Base-by-base conservation (phyloP, 139 green algal species). In the Tetradesmus obliquus region DNA sequence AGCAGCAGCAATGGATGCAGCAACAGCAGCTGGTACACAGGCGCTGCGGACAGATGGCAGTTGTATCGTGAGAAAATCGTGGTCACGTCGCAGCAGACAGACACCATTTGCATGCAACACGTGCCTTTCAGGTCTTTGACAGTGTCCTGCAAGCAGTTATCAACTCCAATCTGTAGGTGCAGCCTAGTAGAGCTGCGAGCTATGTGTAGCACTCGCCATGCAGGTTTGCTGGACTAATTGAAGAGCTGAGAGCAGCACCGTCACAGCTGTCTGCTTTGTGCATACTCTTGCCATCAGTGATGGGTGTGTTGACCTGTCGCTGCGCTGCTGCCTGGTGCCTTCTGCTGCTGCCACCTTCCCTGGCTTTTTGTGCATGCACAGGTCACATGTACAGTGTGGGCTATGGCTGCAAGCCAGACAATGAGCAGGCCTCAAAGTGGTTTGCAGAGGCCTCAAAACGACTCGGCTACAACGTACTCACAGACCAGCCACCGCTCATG, bases 321-420 rank as follows among this genome's bases (percentile, higher is more conserved):
- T 45, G 32, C 32, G 32, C 32, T 45, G 32, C 32, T 45, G 32
- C 32, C 32, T 45, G 32, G 32, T 45, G 32, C 32, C 32, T 71
- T 4, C 60, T 71, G 60, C 60, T 71, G 60, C 60, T 71, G 60
- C 57, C 7, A 8, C 7, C 60, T 71, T 10, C 60, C 66, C 1
- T 76, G 66, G 3, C 3, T 76, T 24, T 71, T 13, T 13, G 62
- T 76, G 60, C 60, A 4, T 71, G 15, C 19, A 19, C 60, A 76
- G 66, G 86, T 3, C 86, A 90, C 53, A 90, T 90, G 86, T 90
- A 90, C 22, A 83, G 55, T n/a, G 71, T 83, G 1, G 86, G 86
- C 19, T 90, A 90, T 72, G 86, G 86, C 71, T 90, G 86, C 71
- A 90, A 83, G 12, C 53, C 86, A 71, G 71, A 90, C 53, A 13